Evolutionary conservation across 208 protist species (phyloP).

Genomic region (Acanthamoeba royreba): DNA sequence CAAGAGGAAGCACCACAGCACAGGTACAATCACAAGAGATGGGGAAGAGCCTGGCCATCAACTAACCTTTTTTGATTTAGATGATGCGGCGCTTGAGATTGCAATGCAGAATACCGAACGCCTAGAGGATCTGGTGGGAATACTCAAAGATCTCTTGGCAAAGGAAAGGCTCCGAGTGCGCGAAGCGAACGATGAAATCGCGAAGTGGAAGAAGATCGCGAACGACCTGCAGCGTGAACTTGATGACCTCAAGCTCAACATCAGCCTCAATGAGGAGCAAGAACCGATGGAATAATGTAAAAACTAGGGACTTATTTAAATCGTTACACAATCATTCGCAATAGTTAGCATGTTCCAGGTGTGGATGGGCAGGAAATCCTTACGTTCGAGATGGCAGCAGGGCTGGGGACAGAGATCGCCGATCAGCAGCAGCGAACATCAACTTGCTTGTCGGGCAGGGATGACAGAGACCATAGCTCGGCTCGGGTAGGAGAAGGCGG

Average conservation of each 20-base stretch:
- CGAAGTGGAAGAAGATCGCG: slow-evolving; percentile 4
- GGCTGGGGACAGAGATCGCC: neutral
- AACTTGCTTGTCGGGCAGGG: neutral
- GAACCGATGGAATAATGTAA: too few species aligned
- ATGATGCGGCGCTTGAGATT: neutral
- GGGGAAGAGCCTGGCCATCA: too few species aligned
- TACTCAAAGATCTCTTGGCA: neutral
- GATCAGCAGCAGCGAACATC: neutral
- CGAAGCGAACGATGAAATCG: neutral
- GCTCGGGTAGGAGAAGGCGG: neutral
- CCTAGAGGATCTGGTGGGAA: neutral
- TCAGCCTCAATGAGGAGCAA: too few species aligned
- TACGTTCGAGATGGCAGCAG: neutral
- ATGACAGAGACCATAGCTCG: neutral
- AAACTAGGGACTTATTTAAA: too few species aligned
- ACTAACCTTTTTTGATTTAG: neutral
- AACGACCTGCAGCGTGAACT: neutral
- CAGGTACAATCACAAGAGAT: too few species aligned
- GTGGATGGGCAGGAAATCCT: too few species aligned
- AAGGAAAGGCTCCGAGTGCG: neutral
- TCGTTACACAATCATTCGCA: too few species aligned
- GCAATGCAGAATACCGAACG: neutral
- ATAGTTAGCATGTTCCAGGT: too few species aligned
- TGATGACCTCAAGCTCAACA: neutral
- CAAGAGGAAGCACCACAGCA: neutral